A percentile compares a stretch with the other conserved stretches of the same genome.
Conservation (phyloP, 345 rosid genomes). For the Boechera retrofracta region DNA sequence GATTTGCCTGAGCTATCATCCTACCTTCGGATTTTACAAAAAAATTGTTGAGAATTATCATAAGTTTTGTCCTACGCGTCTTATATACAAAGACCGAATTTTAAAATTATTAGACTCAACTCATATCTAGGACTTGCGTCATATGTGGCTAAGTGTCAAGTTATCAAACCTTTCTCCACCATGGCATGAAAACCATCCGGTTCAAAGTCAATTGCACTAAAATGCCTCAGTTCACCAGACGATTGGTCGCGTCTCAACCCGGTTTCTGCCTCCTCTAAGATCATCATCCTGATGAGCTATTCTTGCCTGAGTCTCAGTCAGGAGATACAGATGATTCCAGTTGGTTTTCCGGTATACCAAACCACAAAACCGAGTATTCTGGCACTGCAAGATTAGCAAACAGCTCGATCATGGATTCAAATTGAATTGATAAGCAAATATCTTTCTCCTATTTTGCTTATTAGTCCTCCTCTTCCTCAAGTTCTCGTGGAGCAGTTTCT, state of each 20-base stretch:
- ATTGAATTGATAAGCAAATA: constrained; percentile 18
- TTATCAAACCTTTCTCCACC: constrained; percentile 25
- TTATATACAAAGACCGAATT: constrained; percentile 34
- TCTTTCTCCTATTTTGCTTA: constrained; percentile 26
- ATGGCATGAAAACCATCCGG: constrained; percentile 27
- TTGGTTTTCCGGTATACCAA: constrained; percentile 11
- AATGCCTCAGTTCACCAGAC: constrained; percentile 17
- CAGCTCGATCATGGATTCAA: constrained; percentile 15
- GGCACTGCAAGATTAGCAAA: constrained; percentile 36
- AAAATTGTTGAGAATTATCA: constrained; percentile 30
- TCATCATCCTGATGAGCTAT: constrained; percentile 18
- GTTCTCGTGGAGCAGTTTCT: constrained; percentile 56
- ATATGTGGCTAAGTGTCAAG: constrained; percentile 20
- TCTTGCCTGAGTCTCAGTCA: constrained; percentile 4
- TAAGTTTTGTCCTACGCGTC: constrained; percentile 28
- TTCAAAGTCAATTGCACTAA: constrained; percentile 19
- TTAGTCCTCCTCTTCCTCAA: constrained; percentile 49
- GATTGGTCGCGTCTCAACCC: background rate
- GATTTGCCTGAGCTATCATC: constrained; percentile 21
- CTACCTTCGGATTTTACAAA: constrained; percentile 38
- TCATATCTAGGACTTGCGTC: constrained; percentile 26
- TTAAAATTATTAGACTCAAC: constrained; percentile 19
- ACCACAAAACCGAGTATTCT: background rate
- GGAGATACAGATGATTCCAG: constrained; percentile 6
- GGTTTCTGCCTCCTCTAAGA: constrained; percentile 21